Base-by-base conservation (phyloP, 352 stramenopile genomes). In the Phytophthora parvispora region DNA sequence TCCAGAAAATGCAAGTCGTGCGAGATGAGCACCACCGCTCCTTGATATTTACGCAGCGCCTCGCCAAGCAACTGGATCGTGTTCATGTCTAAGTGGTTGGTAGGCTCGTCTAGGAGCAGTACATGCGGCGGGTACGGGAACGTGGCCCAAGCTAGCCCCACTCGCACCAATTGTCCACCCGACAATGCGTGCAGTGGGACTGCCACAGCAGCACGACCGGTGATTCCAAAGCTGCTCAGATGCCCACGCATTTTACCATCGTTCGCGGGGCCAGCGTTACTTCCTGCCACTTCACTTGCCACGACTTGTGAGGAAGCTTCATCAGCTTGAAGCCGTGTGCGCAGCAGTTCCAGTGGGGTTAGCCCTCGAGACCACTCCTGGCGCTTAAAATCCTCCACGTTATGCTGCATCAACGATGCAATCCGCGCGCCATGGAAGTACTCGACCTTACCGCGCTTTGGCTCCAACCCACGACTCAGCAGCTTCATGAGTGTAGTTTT, bases 401-500 rank as follows among this genome's bases (percentile, higher is more conserved):
- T 86, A 59, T 91, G 78, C 45, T 91, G 83, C 78, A 87, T 89
- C 18, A 91, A 60, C 57, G 83, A 78, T 6, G 71, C 70, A 10
- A 91, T 67, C 13, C 81, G 72, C 3, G 82, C 83, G 15, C 79
- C 75, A 24, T 86, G 77, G 48, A 88, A 85, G 31, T 77, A 77
- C 49, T 78, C 67, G 27, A 89, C 62, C 50, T 85, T 85, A 6
- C 80, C 81, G 10, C 56, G 28, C 12, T 74, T 75, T 12, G 82
- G 80, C 53, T 66, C 63, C 53, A 99, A 72, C 42, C 91, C 86
- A 10, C 93, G 86, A 27, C 87, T 87, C 51, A 99, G 90, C 4
- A 99, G 83, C 69, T 98, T 98, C 42, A 99, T 85, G 18, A 99
- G 77, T 1, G 96, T 99, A 15, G 94, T 99, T 69, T 98, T 98